Evolutionary conservation across 352 stramenopile species (phyloP), one percentile per base, ranked within the genome.

Genomic region (Peronospora belbahrii): DNA sequence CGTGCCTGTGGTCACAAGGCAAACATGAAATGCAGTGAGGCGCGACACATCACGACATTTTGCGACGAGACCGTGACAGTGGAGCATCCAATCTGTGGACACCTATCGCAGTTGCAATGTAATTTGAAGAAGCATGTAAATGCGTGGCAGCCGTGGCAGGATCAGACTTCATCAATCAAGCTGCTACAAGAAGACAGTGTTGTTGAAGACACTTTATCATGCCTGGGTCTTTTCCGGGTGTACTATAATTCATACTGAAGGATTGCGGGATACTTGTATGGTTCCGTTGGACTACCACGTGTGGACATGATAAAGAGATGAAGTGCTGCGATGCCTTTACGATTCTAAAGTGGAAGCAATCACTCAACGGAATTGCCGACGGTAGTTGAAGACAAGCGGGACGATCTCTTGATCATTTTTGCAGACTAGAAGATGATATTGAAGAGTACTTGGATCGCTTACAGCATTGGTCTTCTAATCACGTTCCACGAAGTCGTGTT

Each of bases 381-480:
- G 13, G 72, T 83, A 11, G 73, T 83, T 9, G 89, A 97, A 52
- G 83, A 96, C 50, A 62, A 87, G 27, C 77, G 83, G 11, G 85
- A 82, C 14, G 65, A 83, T 13, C 27, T 97, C 2, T 91, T 86
- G 6, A 77, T 97, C 24, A 95, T 97, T 40, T 56, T 97, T 18
- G 85, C 88, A 24, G 88, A 88, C 10, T 97, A 97, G 71, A 96
- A 62, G 83, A 97, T 35, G 85, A 97, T 32, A 94, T 97, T 34
- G 67, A 97, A 42, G 75, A 95, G 30, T 95, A 37, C 53, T 97
- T n/a, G n/a, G 32, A 96, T 97, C 60, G 67, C 83, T 11, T 92
- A 88, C 56, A 97, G 97, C 48, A 67, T 86, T 43, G 88, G 91
- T 5, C 61, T 97, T 1, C 61, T 2, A 8, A 27, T 27, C 2